Base-by-base conservation (phyloP, 352 stramenopile species). In the Phytophthora brassicae region DNA sequence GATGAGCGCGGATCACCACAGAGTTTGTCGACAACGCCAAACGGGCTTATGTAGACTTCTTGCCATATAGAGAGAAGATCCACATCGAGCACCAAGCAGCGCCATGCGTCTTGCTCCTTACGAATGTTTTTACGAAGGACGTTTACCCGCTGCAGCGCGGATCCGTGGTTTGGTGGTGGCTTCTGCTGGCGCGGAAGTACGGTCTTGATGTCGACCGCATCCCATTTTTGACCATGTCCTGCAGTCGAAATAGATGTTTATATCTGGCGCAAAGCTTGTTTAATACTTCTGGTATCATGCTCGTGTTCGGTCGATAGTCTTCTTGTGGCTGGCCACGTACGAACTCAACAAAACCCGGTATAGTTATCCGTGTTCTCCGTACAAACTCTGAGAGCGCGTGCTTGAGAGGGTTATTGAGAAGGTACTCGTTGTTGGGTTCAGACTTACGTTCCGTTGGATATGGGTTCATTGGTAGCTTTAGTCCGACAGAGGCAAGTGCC, bases 61-160 rank as follows among this genome's bases (percentile, higher is more conserved):
- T 56, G 46, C 39, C 39, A 69, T 2, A 69, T n/a, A 0, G 39
- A 12, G 2, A 61, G 35, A 13, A 65, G 29, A 42, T 65, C 54
- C 0, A 60, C 9, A 14, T 65, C 43, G 3, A 57, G 22, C 0
- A 60, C 48, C 0, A 69, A 13, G 29, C 54, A 65, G 0, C 54
- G 19, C 39, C 48, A 56, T 4, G 7, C 6, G 26, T 65, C 26
- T 48, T 60, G 54, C 26, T 60, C 47, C 14, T 51, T 64, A 2
- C 61, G 53, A 20, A 65, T 54, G 20, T 66, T 64, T 16, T 62
- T 58, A 16, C 51, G 22, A 19, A 63, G 49, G 6, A 64, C 33
- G 6, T 28, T 6, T 16, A 60, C 58, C 0, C 49, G 48, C 0
- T 65, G 47, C 2, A 7, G n/a, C 0, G 46, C 60, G 7, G 45